Evolutionary conservation across 1,139 yeast genomes (phyloP), one percentile per base, ranked within the genome.

Genomic region (Sugiyamaella xylanicola): DNA sequence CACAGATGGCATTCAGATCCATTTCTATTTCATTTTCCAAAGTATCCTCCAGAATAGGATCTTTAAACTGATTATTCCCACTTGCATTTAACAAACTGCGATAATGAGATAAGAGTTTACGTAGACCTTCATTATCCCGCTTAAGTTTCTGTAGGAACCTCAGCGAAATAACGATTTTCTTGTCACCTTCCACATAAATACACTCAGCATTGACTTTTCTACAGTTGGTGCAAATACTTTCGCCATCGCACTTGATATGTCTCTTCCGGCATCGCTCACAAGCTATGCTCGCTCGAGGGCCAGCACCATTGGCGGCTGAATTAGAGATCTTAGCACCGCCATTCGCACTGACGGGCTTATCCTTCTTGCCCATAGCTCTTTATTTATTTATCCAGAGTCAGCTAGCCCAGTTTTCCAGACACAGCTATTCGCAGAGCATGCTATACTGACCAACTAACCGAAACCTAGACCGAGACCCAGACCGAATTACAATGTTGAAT

Each of bases 171-270:
- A 87, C 90, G 17, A 88, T 79, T 67, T 87, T 87, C 73, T 83
- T 85, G 55, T 86, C 91, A 1, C 87, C 90, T 66, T 86, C 93
- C 20, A 83, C 79, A 63, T 87, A 88, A 64, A 86, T 91, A 73
- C 96, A 88, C 35, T 77, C 76, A 1, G 84, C 75, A 55, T 77
- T 79, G 16, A 87, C 82, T 51, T 78, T 70, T 17, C 71, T 73
- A 68, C 96, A 88, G 64, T 85, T 84, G 55, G 76, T 72, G 68
- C 96, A 88, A 0, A 92, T 90, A 41, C 84, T 80, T 1, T 90
- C 93, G 0, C 95, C 95, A 9, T 91, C 91, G 66, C 96, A 88
- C 61, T 87, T 80, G 40, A 86, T 84, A 69, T 88, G 95, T 56
- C 93, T 77, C 50, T 83, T 80, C 42, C 95, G 76, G 66, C 96